Conservation (phyloP, 257 asterid genomes). For the Solanum clarkiae region DNA sequence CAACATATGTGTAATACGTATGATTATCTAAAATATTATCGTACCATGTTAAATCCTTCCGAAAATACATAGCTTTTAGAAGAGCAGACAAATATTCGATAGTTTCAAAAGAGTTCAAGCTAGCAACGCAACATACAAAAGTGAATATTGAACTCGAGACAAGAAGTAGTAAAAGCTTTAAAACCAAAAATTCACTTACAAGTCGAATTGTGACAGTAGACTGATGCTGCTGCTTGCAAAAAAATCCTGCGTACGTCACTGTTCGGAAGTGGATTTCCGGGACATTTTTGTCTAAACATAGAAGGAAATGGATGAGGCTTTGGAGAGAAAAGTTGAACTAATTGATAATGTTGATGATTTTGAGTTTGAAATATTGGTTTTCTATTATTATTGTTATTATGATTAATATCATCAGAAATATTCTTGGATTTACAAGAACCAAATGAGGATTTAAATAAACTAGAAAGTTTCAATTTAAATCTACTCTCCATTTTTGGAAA, state of each 20-base stretch:
- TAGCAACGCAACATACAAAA: not conserved
- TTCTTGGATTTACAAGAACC: slow-evolving; percentile 38
- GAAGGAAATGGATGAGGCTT: slow-evolving; percentile 4
- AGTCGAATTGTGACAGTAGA: not conserved
- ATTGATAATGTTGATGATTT: not conserved
- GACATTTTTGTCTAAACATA: not conserved
- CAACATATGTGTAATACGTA: too few relatives aligned
- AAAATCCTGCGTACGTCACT: not conserved
- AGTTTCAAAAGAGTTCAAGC: too few relatives aligned
- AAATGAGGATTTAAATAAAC: slow-evolving; percentile 32
- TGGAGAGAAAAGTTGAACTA: slow-evolving; percentile 10
- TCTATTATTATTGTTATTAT: not conserved
- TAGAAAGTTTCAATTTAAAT: slow-evolving; percentile 24
- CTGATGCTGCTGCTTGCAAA: not conserved
- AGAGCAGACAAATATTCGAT: too few relatives aligned
- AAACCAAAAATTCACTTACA: not conserved
- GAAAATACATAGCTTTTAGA: too few relatives aligned
- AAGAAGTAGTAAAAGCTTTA: not conserved
- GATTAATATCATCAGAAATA: slow-evolving; percentile 17
- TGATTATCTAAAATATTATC: too few relatives aligned
- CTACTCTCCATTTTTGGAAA: slow-evolving; percentile 17
- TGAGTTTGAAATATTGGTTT: not conserved
- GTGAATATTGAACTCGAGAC: not conserved
- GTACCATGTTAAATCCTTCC: too few relatives aligned
- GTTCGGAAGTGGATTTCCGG: not conserved